A percentile compares a stretch with the other conserved stretches of the same genome.
phyloP scores from a whole-genome alignment of 345 rosid species.

The Raphanus sativus region DNA sequence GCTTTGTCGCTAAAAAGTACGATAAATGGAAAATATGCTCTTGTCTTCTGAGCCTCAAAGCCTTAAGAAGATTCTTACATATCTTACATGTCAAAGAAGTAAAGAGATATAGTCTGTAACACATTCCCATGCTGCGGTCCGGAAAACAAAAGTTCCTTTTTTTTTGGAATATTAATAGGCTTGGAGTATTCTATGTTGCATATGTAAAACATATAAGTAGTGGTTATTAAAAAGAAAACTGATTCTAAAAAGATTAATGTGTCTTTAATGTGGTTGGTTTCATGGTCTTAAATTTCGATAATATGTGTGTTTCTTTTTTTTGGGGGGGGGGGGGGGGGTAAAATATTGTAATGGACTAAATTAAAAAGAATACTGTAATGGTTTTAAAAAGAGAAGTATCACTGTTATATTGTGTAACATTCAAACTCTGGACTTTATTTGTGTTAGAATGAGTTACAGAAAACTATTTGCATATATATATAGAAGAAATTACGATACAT shows the following conservation, averaged over 20 bases:
- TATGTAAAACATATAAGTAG: not conserved
- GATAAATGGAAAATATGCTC: slow-evolving; percentile 41
- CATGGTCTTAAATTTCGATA: not conserved
- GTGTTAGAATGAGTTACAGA: slow-evolving; percentile 7
- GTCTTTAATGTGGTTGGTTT: not conserved
- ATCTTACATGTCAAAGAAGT: slow-evolving; percentile 31
- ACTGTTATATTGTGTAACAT: not conserved
- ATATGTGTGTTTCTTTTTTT: not conserved
- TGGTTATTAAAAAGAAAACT: not conserved
- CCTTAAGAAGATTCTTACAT: slow-evolving; percentile 39
- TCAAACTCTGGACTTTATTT: not conserved
- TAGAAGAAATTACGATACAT: not conserved
- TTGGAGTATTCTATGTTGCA: slow-evolving; percentile 13
- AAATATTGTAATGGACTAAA: not conserved
- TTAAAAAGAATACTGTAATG: not conserved
- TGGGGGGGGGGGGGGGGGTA: not conserved
- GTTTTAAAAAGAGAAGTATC: not conserved
- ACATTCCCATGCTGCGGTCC: slow-evolving; percentile 46
- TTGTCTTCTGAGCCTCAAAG: slow-evolving; percentile 37
- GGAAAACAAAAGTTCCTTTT: slow-evolving; percentile 31
- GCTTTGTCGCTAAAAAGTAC: slow-evolving; percentile 36
- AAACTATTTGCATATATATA: not conserved
- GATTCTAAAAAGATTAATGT: not conserved
- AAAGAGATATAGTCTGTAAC: slow-evolving; percentile 36
- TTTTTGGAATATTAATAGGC: slow-evolving; percentile 23